These are phyloP conservation scores for Epichloe gansuensis DNA, from an alignment of 2,329 filamentous ascomycete genomes.

Conservation along the genomic window DNA sequence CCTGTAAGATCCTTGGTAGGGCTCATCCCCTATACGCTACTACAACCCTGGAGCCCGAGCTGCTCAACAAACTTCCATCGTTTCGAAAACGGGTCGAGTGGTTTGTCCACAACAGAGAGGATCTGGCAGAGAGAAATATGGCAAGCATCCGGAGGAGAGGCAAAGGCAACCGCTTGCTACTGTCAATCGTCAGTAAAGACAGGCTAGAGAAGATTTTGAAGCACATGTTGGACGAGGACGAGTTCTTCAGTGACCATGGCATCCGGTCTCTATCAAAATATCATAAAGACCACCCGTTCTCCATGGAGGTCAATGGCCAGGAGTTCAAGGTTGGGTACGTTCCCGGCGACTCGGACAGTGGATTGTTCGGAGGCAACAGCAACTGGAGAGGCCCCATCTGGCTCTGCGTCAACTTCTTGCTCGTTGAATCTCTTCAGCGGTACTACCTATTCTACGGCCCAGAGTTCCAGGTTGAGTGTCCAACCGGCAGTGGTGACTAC, in stretches of 20 bases:
- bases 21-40: slow-evolving; percentile 85
- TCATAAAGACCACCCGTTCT: slow-evolving; percentile 80
- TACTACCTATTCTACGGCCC: slow-evolving; percentile 96
- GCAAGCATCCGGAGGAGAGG: slow-evolving; percentile 83
- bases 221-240: slow-evolving; percentile 86
- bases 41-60: slow-evolving; percentile 81
- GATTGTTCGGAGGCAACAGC: slow-evolving; percentile 91
- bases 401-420: slow-evolving; percentile 89
- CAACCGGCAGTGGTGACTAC: slow-evolving; percentile 81
- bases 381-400: slow-evolving; percentile 96
- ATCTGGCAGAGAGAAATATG: slow-evolving; percentile 87
- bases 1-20: slow-evolving; percentile 87
- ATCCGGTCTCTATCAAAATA: slow-evolving; percentile 87
- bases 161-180: slow-evolving; percentile 75
- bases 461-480: slow-evolving; percentile 80
- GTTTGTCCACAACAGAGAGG: slow-evolving; percentile 81
- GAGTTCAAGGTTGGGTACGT: slow-evolving; percentile 80
- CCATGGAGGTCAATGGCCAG: slow-evolving; percentile 93
- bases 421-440: slow-evolving; percentile 86
- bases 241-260: slow-evolving; percentile 83
- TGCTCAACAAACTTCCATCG: slow-evolving; percentile 79
- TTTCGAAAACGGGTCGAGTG: slow-evolving; percentile 91
- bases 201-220: slow-evolving; percentile 79
- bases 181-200: slow-evolving; percentile 87
- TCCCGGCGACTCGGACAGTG: slow-evolving; percentile 90